Evolutionary conservation across 352 stramenopile genomes (phyloP).

Genomic region (Phytophthora agathidicida): DNA sequence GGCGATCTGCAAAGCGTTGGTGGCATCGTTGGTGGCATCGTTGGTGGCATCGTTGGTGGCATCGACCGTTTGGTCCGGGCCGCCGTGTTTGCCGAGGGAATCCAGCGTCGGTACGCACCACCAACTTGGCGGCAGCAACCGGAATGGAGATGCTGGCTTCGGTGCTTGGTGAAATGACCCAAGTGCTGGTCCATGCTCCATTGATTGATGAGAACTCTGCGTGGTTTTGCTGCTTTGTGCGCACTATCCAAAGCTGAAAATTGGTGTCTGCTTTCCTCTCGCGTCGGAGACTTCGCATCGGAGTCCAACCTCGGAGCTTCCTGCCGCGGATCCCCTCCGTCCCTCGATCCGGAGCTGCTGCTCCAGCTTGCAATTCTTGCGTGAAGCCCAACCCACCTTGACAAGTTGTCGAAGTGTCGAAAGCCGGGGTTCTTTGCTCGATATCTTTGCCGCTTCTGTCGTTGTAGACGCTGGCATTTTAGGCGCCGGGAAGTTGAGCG

Average conservation of each 20-base stretch:
- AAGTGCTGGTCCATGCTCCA: neutral
- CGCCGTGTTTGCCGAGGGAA: slow-evolving; percentile 6
- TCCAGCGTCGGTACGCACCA: neutral
- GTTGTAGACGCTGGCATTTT: neutral
- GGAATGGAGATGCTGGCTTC: no score
- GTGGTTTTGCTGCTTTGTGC: slow-evolving; percentile 12
- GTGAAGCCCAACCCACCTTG: no score
- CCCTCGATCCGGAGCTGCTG: no score
- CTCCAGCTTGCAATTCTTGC: no score
- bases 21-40: no score
- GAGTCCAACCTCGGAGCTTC: neutral
- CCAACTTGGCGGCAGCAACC: no score
- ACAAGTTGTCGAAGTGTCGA: neutral
- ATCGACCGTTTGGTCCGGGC: neutral
- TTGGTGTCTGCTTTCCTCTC: slow-evolving; percentile 13
- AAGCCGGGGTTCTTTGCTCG: neutral
- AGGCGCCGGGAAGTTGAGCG: slow-evolving; percentile 1
- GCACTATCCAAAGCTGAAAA: slow-evolving; percentile 19
- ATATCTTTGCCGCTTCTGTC: neutral
- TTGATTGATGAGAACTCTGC: slow-evolving; percentile 16
- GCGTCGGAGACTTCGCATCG: neutral
- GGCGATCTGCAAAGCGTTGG: slow-evolving; percentile 20
- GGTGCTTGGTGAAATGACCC: slow-evolving; percentile 11
- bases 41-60: no score
- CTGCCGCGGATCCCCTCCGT: neutral